Evolutionary conservation across 2,329 filamentous ascomycete genomes (phyloP), one percentile per base, ranked within the genome.

Genomic region (Aspergillus viridinutans): DNA sequence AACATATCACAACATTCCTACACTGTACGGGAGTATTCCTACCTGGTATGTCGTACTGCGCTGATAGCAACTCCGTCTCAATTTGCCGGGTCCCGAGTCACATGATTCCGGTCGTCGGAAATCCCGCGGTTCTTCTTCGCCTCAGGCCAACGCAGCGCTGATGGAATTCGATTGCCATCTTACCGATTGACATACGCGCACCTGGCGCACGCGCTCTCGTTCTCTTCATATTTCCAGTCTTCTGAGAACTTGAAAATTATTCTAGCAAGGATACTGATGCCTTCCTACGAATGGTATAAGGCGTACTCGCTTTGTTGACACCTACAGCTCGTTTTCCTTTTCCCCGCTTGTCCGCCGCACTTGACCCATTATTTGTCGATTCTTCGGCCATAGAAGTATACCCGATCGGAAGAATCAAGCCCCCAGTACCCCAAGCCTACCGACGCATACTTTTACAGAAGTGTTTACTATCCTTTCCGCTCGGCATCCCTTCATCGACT

Each of bases 101-200:
- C 66, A 57, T 69, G 68, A 69, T 57, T 20, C 25, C 2, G 4
- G 17, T 35, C 35, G 28, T 59, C 51, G 59, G 58, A 26, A 52
- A 57, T 53, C 48, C 57, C 49, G 53, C 56, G 59, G 55, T 53
- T 58, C 55, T 57, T 64, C 63, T 63, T 68, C 58, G 65, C 59
- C 61, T 58, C 51, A 59, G 43, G 43, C 43, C 43, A 47, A 47
- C 23, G 21, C 43, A 47, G 23, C 25, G 12, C 21, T 23, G 12
- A 47, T 47, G 42, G 42, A 23, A 45, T 17, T 45, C 8, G 42
- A 45, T 45, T 45, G 32, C 14, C 32, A 17, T 38, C 32, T 14
- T 38, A 2, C 5, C 32, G 7, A 38, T 17, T 38, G 32, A 38
- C 32, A 17, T 17, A 38, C 32, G 32, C 14, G 32, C 14, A 38